Conservation (phyloP, 257 asterid species). For the Catharanthus roseus region DNA sequence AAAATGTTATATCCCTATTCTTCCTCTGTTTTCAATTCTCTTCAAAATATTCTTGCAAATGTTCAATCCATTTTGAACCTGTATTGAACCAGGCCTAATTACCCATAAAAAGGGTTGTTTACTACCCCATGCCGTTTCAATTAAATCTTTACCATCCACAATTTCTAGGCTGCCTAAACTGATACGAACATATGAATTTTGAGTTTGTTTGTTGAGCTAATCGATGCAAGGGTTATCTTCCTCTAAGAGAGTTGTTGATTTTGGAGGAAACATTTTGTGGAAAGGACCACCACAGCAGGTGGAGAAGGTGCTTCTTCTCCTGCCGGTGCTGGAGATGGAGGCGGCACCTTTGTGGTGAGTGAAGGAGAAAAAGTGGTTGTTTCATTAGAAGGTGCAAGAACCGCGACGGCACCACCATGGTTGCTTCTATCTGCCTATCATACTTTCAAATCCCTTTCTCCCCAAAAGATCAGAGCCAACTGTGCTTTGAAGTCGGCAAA, state of each 20-base stretch:
- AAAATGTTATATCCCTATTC: not conserved
- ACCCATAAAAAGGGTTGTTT: slow-evolving; percentile 17
- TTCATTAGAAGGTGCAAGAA: too few relatives aligned
- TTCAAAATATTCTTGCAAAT: not conserved
- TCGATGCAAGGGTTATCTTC: not conserved
- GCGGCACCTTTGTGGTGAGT: too few relatives aligned
- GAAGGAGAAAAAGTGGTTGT: too few relatives aligned
- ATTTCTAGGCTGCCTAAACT: slow-evolving; percentile 18
- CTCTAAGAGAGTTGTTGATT: not conserved
- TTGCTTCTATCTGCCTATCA: too few relatives aligned
- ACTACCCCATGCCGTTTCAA: slow-evolving; percentile 21
- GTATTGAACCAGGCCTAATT: slow-evolving; percentile 2
- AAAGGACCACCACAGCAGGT: too few relatives aligned
- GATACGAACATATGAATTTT: slow-evolving; percentile 6
- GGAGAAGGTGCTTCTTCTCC: too few relatives aligned
- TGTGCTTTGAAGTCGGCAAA: too few relatives aligned
- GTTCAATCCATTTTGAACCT: not conserved
- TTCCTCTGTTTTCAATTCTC: not conserved
- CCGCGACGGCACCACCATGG: too few relatives aligned
- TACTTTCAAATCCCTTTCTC: too few relatives aligned
- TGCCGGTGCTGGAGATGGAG: too few relatives aligned
- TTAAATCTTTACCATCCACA: slow-evolving; percentile 1
- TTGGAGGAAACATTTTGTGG: slow-evolving; percentile 30
- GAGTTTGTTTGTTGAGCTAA: slow-evolving; percentile 18
- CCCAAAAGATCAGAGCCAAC: too few relatives aligned